Evolutionary conservation across 106 monocot species (phyloP).

Genomic region (Hemerocallis citrina): DNA sequence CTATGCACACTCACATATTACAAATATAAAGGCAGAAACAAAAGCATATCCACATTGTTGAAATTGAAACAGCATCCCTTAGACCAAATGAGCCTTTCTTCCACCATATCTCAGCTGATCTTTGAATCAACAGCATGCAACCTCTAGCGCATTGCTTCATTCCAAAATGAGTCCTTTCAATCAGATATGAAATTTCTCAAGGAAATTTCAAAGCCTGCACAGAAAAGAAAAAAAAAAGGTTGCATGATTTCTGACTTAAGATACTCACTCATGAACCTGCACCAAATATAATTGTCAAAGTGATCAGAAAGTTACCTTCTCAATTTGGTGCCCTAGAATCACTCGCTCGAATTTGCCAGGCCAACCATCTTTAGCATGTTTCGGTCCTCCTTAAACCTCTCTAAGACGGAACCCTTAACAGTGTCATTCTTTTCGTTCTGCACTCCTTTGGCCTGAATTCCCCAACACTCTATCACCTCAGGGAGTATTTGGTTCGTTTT

Average conservation of each 20-base stretch:
- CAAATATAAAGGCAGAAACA: neutral
- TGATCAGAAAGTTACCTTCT: neutral
- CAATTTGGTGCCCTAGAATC: neutral
- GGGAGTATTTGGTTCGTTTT: conserved; percentile 43
- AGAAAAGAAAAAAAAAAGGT: too few species aligned
- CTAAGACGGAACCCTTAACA: conserved; percentile 60
- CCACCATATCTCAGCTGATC: neutral
- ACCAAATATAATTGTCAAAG: neutral
- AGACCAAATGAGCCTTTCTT: neutral
- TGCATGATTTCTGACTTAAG: too few species aligned
- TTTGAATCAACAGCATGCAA: neutral
- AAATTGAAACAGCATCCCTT: neutral
- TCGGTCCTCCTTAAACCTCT: conserved; percentile 92
- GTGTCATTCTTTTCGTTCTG: conserved; percentile 28
- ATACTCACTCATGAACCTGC: neutral
- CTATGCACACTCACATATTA: too few species aligned
- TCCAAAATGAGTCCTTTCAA: too few species aligned
- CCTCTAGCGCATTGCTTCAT: neutral
- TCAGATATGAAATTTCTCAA: too few species aligned
- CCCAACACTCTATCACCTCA: conserved; percentile 90
- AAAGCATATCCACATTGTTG: neutral
- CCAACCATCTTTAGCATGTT: conserved; percentile 99
- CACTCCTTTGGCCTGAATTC: conserved; percentile 16
- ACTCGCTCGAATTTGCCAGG: conserved; percentile 72
- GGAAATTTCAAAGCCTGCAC: too few species aligned